Percentiles rank a stretch among this genome's conserved stretches.
Conservation (phyloP, 257 asterid genomes). For the Rehmannia glutinosa region DNA sequence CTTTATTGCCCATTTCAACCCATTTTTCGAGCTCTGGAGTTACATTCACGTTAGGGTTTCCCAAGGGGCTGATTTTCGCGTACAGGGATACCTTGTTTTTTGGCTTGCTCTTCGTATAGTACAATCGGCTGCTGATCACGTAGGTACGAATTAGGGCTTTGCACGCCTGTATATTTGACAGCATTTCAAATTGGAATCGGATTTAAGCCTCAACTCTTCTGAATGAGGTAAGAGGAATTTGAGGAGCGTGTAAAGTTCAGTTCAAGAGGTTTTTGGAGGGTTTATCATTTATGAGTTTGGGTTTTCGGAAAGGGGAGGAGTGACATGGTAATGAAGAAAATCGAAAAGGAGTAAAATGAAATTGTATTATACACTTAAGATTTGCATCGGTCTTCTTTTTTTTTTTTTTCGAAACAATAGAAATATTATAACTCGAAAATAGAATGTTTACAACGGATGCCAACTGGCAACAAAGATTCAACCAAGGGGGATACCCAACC, state of each 20-base stretch:
- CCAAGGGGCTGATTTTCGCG: constrained; percentile 75
- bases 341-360: background rate
- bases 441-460: no score
- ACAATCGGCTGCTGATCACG: constrained; percentile 30
- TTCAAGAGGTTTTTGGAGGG: constrained; percentile 21
- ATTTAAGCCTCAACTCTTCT: background rate
- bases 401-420: no score
- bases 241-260: background rate
- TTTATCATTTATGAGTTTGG: no score
- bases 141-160: constrained; percentile 25
- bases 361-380: background rate
- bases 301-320: constrained; percentile 2
- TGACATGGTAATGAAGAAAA: background rate
- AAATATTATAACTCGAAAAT: no score
- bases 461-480: no score
- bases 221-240: background rate
- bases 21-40: constrained; percentile 69
- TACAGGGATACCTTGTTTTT: constrained; percentile 42
- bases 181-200: constrained; percentile 27
- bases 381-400: no score
- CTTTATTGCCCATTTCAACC: constrained; percentile 44
- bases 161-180: constrained; percentile 5
- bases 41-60: constrained; percentile 52
- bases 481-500: no score
- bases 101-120: constrained; percentile 31